phyloP scores from a whole-genome alignment of 148 eudicot species.

The Fagopyrum tataricum region DNA sequence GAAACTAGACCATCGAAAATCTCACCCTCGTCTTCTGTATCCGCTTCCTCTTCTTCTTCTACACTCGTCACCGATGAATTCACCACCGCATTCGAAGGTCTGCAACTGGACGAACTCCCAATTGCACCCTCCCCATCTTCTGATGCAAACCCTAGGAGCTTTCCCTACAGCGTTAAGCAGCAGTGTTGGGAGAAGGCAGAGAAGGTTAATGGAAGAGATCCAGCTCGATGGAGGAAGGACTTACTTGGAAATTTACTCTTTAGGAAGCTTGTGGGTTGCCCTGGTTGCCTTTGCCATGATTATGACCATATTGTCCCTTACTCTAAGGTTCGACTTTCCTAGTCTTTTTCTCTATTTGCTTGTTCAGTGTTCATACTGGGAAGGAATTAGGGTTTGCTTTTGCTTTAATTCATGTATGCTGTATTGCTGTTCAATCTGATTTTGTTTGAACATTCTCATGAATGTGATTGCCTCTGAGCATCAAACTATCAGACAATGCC shows the following conservation, averaged over 20 bases:
- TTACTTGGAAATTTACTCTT: constrained; percentile 62
- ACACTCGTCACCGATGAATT: constrained; percentile 30
- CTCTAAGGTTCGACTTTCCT: constrained; percentile 46
- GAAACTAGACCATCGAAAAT: constrained; percentile 17
- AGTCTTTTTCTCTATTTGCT: background rate
- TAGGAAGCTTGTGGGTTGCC: constrained; percentile 90
- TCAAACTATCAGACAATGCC: background rate
- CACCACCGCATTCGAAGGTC: constrained; percentile 31
- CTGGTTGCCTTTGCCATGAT: constrained; percentile 93
- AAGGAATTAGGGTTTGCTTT: background rate
- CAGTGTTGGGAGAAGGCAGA: constrained; percentile 96
- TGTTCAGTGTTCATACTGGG: background rate
- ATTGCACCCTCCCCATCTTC: constrained; percentile 16
- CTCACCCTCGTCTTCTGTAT: constrained; percentile 22
- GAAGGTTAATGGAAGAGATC: constrained; percentile 81
- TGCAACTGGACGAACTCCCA: constrained; percentile 21
- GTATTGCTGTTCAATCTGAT: background rate
- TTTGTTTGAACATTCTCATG: background rate
- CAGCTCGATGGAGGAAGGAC: constrained; percentile 80
- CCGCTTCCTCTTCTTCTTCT: constrained; percentile 14
- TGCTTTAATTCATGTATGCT: background rate
- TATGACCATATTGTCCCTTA: constrained; percentile 81
- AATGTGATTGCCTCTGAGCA: background rate
- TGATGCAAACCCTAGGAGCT: constrained; percentile 63
- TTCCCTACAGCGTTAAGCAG: constrained; percentile 80